phyloP scores from a whole-genome alignment of 495 filamentous ascomycete genomes.

The Baudoinia panamericana region DNA sequence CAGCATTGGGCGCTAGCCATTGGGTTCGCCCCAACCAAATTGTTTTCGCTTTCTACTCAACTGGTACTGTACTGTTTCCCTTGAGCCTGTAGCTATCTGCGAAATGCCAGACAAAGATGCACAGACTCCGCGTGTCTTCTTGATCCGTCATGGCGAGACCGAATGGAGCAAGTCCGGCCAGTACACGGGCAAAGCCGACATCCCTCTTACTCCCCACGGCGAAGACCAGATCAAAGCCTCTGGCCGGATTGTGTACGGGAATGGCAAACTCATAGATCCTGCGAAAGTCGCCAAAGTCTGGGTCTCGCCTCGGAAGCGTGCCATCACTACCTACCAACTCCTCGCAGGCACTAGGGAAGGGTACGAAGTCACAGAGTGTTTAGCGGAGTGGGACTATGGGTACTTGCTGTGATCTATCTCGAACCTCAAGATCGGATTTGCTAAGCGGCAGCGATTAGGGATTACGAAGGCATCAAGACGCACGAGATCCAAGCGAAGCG shows the following conservation, averaged over 20 bases:
- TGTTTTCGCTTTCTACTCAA: background rate
- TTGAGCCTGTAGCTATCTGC: too few species aligned
- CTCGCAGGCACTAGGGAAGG: slow-evolving; percentile 13
- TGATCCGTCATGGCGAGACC: slow-evolving; percentile 27
- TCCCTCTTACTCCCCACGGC: slow-evolving; percentile 20
- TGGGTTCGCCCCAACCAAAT: background rate
- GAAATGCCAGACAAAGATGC: slow-evolving; percentile 27
- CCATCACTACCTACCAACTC: slow-evolving; percentile 21
- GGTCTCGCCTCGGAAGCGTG: slow-evolving; percentile 22
- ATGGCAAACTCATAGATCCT: slow-evolving; percentile 24
- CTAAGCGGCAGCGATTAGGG: background rate
- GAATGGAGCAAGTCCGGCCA: slow-evolving; percentile 27
- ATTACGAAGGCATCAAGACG: slow-evolving; percentile 25
- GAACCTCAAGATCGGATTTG: background rate
- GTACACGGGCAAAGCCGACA: slow-evolving; percentile 26
- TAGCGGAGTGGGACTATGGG: slow-evolving; percentile 29
- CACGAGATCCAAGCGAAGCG: slow-evolving; percentile 20
- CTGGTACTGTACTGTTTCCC: background rate
- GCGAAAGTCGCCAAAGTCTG: slow-evolving; percentile 19
- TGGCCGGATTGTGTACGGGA: slow-evolving; percentile 19
- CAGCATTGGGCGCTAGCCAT: too few species aligned
- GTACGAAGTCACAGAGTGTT: slow-evolving; percentile 18
- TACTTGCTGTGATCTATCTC: background rate
- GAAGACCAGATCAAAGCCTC: slow-evolving; percentile 21
- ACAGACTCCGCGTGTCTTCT: slow-evolving; percentile 27